Conservation (phyloP, 106 monocot genomes). For the Dioscorea dumetorum region DNA sequence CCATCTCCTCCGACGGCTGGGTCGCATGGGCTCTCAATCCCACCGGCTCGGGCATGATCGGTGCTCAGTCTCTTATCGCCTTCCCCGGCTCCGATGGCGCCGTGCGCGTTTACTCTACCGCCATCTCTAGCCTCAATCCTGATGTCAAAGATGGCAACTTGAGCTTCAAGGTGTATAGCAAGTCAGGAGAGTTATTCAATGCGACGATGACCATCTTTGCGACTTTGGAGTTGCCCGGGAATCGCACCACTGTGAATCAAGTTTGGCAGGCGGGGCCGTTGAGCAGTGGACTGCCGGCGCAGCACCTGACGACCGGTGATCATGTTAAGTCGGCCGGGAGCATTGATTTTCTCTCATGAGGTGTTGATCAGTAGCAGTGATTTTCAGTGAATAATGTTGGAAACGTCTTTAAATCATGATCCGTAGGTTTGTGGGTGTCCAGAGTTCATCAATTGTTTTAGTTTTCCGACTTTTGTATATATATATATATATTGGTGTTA, state of each 20-base stretch:
- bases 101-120: constrained; percentile 21
- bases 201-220: constrained; percentile 23
- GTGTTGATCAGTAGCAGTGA: too few species aligned
- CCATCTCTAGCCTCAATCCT: constrained; percentile 6
- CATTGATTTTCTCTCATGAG: constrained; percentile 40
- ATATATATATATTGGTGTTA: too few species aligned
- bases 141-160: constrained; percentile 7
- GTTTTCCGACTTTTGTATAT: too few species aligned
- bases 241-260: constrained; percentile 15
- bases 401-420: too few species aligned
- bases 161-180: too few species aligned
- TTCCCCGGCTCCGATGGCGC: constrained; percentile 19
- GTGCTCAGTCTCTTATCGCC: constrained; percentile 63
- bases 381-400: too few species aligned
- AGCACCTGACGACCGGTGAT: constrained; percentile 7
- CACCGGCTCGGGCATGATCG: constrained; percentile 35
- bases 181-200: constrained; percentile 7
- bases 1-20: constrained; percentile 44
- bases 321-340: too few species aligned
- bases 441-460: too few species aligned
- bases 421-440: too few species aligned
- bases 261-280: constrained; percentile 26
- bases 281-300: constrained; percentile 4
- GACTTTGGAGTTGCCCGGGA: constrained; percentile 12
- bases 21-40: constrained; percentile 78